Evolutionary conservation across 179 eudicot species (phyloP), one percentile per base, ranked within the genome.

Genomic region (Silene noctiflora): DNA sequence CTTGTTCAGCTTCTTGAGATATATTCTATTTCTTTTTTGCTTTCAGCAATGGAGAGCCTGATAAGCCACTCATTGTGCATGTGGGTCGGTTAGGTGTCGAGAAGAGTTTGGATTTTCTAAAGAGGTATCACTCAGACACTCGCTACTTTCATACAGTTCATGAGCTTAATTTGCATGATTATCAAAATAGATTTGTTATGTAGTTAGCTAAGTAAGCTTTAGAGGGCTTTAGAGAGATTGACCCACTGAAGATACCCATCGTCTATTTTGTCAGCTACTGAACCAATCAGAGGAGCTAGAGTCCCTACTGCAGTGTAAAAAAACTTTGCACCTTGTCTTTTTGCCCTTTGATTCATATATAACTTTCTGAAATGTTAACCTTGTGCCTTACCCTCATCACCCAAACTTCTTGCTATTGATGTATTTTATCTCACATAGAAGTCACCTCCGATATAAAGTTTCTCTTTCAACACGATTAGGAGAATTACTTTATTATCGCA

Each of bases 81-180:
- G 99, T 95, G 78, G 99, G 99, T 22, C 90, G 99, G 61, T 76
- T 95, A 59, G 99, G 99, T 71, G 91, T 88, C 25, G 99, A 95
- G 78, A 95, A 95, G 85, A 95, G 97, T 84, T 87, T 95, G 91
- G 97, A 95, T 79, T 91, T 93, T 70, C 90, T 93, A 33, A 93
- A 93, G 83, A 85, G 99, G 99, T 95, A 89, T 24, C 71, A 29
- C 19, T 71, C 68, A 27, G n/a, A n/a, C n/a, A n/a, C n/a, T n/a
- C n/a, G n/a, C 11, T 64, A 13, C 63, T n/a, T 35, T 22, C 3
- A 46, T 46, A 53, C 58, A 16, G 24, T 25, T 22, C 17, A 6
- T 20, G 72, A 19, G 29, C 55, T 21, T 2, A 10, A 12, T 42
- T 46, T 44, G 48, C 39, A 51, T 70, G 13, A 42, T 20, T 16